Base-by-base conservation (phyloP, 306 rosid genomes). In the Mimosa pudica region DNA sequence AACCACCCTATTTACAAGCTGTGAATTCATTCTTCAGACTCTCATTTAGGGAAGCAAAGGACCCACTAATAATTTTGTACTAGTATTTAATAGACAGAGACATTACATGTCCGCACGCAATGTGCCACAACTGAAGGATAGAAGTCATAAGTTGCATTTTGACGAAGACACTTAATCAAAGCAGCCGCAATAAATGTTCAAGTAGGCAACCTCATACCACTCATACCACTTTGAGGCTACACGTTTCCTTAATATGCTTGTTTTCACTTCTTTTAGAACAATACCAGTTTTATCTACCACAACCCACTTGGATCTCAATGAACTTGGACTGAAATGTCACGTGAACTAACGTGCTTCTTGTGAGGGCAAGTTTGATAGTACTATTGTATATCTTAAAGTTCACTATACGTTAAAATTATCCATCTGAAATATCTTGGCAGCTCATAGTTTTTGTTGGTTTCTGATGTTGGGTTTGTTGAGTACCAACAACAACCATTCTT, bases 261-360 rank as follows among this genome's bases (percentile, higher is more conserved):
- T 60, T 24, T 24, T 60, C 38, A 24, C 65, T 60, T 20, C 36
- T 24, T 24, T 60, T 3, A 6, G 36, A 60, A 60, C 65, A 60
- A 60, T 60, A 20, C 33, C 36, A 60, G 24, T 24, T 60, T 20
- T 60, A 24, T 9, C 38, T 1, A 18, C 63, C 33, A 57, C 11
- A 57, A 57, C 8, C 33, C 32, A 58, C 62, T 55, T 55, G 62
- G 30, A n/a, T 55, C 82, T 73, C 51, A 75, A 54, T 20, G 72
- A 48, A 54, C 82, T 66, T 18, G 44, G 58, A 63, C 78, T 57
- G 61, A 54, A 73, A 73, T 12, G 80, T 83, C 86, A 84, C 93
- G 84, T 89, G 89, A 76, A 75, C 69, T 72, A 12, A 48, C 82
- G 79, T 80, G 86, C 81, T 36, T 73, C 83, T 86, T 82, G 47